Conservation (phyloP, 2,329 filamentous ascomycete genomes). For the Talaromyces sp. region DNA sequence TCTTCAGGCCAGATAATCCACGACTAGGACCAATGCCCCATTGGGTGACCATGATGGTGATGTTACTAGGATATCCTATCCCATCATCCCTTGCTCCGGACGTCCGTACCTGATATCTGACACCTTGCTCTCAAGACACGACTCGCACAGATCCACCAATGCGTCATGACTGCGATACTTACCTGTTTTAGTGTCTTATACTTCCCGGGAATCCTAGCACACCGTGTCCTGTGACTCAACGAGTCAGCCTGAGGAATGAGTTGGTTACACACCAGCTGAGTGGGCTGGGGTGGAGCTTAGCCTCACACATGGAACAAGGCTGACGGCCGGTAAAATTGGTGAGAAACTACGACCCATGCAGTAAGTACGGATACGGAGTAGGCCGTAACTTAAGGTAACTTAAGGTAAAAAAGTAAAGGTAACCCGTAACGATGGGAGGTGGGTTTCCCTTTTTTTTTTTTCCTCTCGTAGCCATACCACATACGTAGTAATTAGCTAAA, state of each 20-base stretch:
- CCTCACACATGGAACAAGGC: conserved; percentile 12
- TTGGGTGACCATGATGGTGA: not conserved
- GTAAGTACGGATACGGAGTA: conserved; percentile 4
- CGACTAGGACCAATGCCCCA: not conserved
- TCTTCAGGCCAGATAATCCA: not conserved
- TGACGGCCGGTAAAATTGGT: conserved; percentile 8
- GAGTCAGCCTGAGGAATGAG: conserved; percentile 6
- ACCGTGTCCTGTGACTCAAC: conserved; percentile 9
- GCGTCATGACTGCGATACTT: conserved; percentile 4
- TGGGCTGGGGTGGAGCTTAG: conserved; percentile 1
- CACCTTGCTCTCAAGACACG: not conserved
- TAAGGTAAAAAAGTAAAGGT: not conserved
- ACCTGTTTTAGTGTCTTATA: conserved; percentile 4
- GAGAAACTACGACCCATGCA: not conserved
- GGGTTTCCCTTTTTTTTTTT: too few species aligned
- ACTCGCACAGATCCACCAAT: conserved; percentile 4
- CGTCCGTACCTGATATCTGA: not conserved
- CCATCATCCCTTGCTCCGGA: not conserved
- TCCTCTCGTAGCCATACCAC: not conserved
- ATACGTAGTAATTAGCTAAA: conserved; percentile 1
- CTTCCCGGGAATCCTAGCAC: not conserved
- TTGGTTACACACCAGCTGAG: conserved; percentile 9
- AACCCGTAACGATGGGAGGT: not conserved
- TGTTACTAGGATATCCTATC: not conserved
- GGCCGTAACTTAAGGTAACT: not conserved